Conservation (phyloP, 768 basidiomycete genomes). For the Trametes coccinea region DNA sequence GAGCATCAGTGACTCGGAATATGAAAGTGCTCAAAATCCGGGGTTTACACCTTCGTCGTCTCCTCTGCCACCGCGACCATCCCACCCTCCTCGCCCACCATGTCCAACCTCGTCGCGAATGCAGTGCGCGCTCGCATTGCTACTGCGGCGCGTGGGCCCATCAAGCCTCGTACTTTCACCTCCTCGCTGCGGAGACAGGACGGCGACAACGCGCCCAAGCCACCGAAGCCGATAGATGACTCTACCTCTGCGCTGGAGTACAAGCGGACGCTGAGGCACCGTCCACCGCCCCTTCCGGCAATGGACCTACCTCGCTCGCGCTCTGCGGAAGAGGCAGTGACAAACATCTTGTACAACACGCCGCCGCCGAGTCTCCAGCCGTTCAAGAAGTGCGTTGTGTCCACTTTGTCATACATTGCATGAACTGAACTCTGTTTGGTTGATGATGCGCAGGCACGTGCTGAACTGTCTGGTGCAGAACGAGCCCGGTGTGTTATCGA, state of each 20-base stretch:
- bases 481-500: slow-evolving; percentile 98
- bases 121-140: slow-evolving; percentile 16
- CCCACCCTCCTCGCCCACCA: slow-evolving; percentile 1
- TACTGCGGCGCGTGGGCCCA: neutral
- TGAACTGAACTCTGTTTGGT: neutral
- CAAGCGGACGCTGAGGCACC: slow-evolving; percentile 71
- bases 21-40: slow-evolving; percentile 9
- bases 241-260: slow-evolving; percentile 95
- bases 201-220: slow-evolving; percentile 47
- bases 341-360: slow-evolving; percentile 96
- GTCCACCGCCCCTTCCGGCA: slow-evolving; percentile 83
- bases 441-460: slow-evolving; percentile 63
- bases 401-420: neutral
- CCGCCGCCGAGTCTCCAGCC: slow-evolving; percentile 89
- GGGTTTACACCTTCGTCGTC: neutral
- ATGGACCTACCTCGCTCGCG: slow-evolving; percentile 83
- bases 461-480: slow-evolving; percentile 99
- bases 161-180: slow-evolving; percentile 18
- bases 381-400: slow-evolving; percentile 77
- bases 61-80: slow-evolving; percentile 13
- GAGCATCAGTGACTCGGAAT: slow-evolving; percentile 11
- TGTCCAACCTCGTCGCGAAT: slow-evolving; percentile 19
- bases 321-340: slow-evolving; percentile 93
- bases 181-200: slow-evolving; percentile 22
- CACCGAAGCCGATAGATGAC: slow-evolving; percentile 82